These are phyloP conservation scores for Fomitopsis pulvina DNA, from an alignment of 768 basidiomycete species.

Conservation along the genomic window DNA sequence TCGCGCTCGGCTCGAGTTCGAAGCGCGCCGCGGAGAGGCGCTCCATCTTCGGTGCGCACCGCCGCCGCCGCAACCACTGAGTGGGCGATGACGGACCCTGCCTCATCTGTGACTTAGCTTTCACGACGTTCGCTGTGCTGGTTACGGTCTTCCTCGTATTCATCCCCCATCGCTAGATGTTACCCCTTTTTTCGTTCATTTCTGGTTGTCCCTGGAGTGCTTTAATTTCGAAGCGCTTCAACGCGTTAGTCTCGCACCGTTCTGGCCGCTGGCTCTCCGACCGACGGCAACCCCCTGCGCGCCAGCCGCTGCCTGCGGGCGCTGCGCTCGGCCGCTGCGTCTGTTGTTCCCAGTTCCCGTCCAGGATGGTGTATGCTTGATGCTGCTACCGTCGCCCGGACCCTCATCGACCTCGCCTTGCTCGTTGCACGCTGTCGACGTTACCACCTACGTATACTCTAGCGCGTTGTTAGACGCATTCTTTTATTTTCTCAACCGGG, in stretches of 20 bases:
- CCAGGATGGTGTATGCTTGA: too few species aligned
- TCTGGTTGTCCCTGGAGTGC: neutral
- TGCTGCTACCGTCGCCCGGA: too few species aligned
- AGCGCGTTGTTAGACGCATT: too few species aligned
- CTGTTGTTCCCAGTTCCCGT: too few species aligned
- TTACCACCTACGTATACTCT: too few species aligned
- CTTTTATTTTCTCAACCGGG: too few species aligned
- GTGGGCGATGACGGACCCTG: neutral
- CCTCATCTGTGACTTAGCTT: neutral
- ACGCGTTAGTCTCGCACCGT: neutral
- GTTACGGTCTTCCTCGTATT: neutral
- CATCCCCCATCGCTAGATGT: neutral
- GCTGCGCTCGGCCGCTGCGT: neutral
- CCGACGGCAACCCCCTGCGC: neutral
- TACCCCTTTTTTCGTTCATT: neutral
- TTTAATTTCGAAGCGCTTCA: neutral
- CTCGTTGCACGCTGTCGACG: too few species aligned
- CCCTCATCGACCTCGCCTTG: too few species aligned
- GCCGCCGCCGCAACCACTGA: constrained; percentile 12
- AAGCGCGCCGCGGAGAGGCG: constrained; percentile 9
- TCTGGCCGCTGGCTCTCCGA: neutral
- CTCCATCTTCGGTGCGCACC: constrained; percentile 13
- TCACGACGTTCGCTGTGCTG: neutral
- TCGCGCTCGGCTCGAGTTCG: constrained; percentile 12
- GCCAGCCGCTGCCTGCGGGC: neutral